Percentiles rank a stretch among this genome's conserved stretches.
Conservation (phyloP, 208 protist species). For the Angomonas deanei region DNA sequence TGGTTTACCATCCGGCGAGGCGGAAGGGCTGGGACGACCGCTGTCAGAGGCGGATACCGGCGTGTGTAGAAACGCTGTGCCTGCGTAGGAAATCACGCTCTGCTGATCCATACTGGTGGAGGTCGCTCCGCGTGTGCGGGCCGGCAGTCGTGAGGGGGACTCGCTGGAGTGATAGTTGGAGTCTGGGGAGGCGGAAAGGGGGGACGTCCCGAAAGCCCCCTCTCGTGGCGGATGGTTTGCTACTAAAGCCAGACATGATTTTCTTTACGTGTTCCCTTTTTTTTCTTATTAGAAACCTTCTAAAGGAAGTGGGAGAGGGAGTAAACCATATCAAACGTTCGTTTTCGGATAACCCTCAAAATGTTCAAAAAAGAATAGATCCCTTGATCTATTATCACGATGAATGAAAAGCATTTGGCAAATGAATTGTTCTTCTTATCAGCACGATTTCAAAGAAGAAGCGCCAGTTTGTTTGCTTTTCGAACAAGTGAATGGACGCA, state of each 20-base stretch:
- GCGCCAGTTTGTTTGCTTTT: too few relatives aligned
- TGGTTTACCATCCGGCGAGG: too few relatives aligned
- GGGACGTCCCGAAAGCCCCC: not conserved
- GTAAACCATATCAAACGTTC: not conserved
- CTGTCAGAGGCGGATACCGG: not conserved
- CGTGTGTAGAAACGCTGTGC: not conserved
- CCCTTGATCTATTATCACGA: not conserved
- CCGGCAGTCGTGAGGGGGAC: not conserved
- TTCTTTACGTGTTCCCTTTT: not conserved
- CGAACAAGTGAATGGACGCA: too few relatives aligned
- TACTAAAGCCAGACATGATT: not conserved
- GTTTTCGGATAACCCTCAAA: not conserved
- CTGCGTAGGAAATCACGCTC: not conserved
- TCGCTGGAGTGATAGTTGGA: too few relatives aligned
- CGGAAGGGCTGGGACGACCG: too few relatives aligned
- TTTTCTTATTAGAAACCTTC: conserved; percentile 2
- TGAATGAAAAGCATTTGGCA: not conserved
- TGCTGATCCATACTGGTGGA: not conserved
- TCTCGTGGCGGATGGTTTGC: not conserved
- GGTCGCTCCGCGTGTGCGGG: not conserved
- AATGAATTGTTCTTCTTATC: too few relatives aligned
- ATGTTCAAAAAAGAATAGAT: not conserved
- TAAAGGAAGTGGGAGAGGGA: not conserved
- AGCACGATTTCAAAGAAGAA: too few relatives aligned
- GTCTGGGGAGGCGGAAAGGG: not conserved